Evolutionary conservation across 129 eudicot genomes (phyloP), one percentile per base, ranked within the genome.

Genomic region (Calendula officinalis): DNA sequence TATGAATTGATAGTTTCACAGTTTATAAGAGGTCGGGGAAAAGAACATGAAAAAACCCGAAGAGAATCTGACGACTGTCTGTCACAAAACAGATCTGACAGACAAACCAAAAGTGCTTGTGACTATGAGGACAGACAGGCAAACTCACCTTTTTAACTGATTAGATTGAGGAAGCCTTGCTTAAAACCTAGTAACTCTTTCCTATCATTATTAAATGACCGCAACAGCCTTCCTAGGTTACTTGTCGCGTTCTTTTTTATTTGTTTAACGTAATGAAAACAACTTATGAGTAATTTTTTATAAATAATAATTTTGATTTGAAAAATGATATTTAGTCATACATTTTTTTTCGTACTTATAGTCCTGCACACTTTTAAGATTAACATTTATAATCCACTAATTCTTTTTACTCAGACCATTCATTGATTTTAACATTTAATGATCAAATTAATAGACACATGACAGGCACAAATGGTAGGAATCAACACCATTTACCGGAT

Each of bases 1-100:
- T 43, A 53, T 55, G 78, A 73, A 48, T 57, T 65, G 78, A 65
- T 67, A 73, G 78, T 73, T 72, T 66, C 78, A 73, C 72, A 40
- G 72, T 64, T 37, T 44, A 7, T 56, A 63, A 14, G 37, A 39
- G 57, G 33, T 36, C 11, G 48, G 12, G 75, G 46, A 48, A 45
- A 69, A 45, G 60, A 58, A 73, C 60, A 64, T 44, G 77, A 36
- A 5, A 73, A 22, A 64, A 73, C 14, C 77, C 65, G 55, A 72
- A 65, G 66, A 54, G 64, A 56, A 44, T 33, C 72, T 46, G 72
- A 64, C 72, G 13, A 35, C 5, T 16, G 53, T 42, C 70, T 72
- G 70, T 72, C 43, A 72, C 43, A 1, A 64, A 72, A 54, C 64
- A 51, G 33, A 22, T 3, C 34, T 67, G 53, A 67, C 71, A 53